Conservation (phyloP, 768 basidiomycete species). For the Gloeopeniophorella convolvens region DNA sequence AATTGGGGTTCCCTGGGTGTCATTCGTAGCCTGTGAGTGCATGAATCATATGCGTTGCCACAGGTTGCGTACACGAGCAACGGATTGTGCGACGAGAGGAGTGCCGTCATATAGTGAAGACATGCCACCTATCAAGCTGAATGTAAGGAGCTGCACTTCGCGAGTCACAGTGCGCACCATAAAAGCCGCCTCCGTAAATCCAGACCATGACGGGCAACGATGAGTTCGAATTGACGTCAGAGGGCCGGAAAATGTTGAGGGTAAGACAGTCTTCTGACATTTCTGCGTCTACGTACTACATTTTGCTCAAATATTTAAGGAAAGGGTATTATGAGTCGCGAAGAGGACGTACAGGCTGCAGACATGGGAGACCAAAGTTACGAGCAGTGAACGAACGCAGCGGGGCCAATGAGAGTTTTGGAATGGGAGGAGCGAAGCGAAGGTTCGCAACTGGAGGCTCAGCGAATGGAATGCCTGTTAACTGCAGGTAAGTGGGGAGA, state of each 20-base stretch:
- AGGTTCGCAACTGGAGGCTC: slow-evolving; percentile 28
- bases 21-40: not conserved
- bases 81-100: slow-evolving; percentile 7
- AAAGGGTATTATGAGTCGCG: no score
- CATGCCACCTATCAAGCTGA: not conserved
- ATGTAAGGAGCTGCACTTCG: not conserved
- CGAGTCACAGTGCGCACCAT: not conserved
- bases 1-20: slow-evolving; percentile 23
- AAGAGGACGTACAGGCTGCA: slow-evolving; percentile 22
- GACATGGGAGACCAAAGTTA: slow-evolving; percentile 26
- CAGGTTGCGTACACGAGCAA: slow-evolving; percentile 10
- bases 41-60: not conserved
- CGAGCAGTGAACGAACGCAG: slow-evolving; percentile 27
- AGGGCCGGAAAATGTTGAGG: slow-evolving; percentile 41
- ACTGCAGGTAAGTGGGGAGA: not conserved
- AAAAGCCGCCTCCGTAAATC: slow-evolving; percentile 39
- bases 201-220: slow-evolving; percentile 39
- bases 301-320: not conserved
- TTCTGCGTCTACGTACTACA: not conserved
- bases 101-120: slow-evolving; percentile 6
- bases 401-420: slow-evolving; percentile 19
- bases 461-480: slow-evolving; percentile 31
- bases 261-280: slow-evolving; percentile 43
- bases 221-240: slow-evolving; percentile 23
- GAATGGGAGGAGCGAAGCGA: slow-evolving; percentile 26